Evolutionary conservation across 2,329 filamentous ascomycete species (phyloP), one percentile per base, ranked within the genome.

Genomic region (Colletotrichum sp.): DNA sequence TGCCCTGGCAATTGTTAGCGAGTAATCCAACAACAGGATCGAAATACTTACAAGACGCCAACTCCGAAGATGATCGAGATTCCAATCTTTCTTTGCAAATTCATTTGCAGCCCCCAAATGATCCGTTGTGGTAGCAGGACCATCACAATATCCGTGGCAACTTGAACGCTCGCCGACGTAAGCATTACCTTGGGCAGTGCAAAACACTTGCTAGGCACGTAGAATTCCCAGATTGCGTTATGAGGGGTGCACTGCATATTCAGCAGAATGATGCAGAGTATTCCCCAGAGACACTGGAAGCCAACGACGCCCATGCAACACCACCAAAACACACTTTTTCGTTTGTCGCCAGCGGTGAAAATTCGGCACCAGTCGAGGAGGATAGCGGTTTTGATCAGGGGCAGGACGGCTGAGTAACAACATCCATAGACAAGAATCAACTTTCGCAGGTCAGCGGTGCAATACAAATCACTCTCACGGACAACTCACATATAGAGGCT

Each of bases 101-200:
- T 78, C 79, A 84, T 80, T 12, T 83, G 78, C 32, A 84, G 57
- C 7, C 68, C 77, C 82, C 81, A 83, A 34, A 84, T 83, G 6
- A 80, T 74, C 52, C 74, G 70, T 65, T 83, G 82, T 5, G 83
- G 83, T 1, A 84, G 78, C 4, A 82, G 34, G 16, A 84, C 64
- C 39, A 84, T 83, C 34, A 77, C 57, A 2, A 82, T 44, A 61
- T 84, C 83, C 22, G 79, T 78, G 8, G 71, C 44, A 3, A 83
- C 64, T 60, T 83, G 80, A 39, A 82, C 71, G 16, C 27, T 63
- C 7, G 80, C 79, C 5, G 80, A 77, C 2, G 75, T 72, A 5
- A 80, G 52, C 25, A 79, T 78, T 44, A 82, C 64, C 22, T 75
- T 36, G 13, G 77, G 57, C 9, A 63, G 74, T n/a, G 80, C 72